phyloP scores from a whole-genome alignment of 2,329 filamentous ascomycete genomes.

The Fusarium armeniacum region DNA sequence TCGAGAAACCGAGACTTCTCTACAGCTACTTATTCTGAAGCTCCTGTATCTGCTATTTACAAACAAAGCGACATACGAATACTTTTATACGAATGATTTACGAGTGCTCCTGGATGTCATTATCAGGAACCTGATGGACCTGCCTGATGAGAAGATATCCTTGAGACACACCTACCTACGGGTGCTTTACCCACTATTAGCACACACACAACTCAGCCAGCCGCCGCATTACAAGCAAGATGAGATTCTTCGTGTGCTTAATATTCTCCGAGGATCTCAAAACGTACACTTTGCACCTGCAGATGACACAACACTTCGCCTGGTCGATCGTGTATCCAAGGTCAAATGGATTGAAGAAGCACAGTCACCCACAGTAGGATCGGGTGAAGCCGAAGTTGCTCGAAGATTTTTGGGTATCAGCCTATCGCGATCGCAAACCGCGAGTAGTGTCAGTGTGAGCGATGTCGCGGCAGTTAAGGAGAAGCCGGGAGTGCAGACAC shows the following conservation, averaged over 20 bases:
- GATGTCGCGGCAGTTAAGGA: slow-evolving; percentile 85
- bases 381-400: slow-evolving; percentile 63
- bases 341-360: slow-evolving; percentile 74
- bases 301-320: slow-evolving; percentile 82
- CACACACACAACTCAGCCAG: slow-evolving; percentile 89
- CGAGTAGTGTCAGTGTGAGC: slow-evolving; percentile 80
- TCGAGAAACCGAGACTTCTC: slow-evolving; percentile 91
- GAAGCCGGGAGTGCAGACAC: slow-evolving; percentile 85
- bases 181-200: slow-evolving; percentile 89
- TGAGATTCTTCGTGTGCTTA: slow-evolving; percentile 83
- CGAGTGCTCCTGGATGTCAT: slow-evolving; percentile 96
- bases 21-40: slow-evolving; percentile 97
- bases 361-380: slow-evolving; percentile 48
- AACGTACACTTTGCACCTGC: slow-evolving; percentile 83
- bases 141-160: slow-evolving; percentile 83
- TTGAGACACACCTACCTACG: slow-evolving; percentile 94
- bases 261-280: slow-evolving; percentile 74
- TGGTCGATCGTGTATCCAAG: slow-evolving; percentile 80
- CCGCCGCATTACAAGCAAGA: slow-evolving; percentile 92
- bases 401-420: slow-evolving; percentile 78
- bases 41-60: slow-evolving; percentile 96
- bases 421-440: slow-evolving; percentile 73
- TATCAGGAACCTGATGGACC: slow-evolving; percentile 94
- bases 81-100: slow-evolving; percentile 98
- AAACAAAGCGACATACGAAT: slow-evolving; percentile 91